Conservation (phyloP, 495 filamentous ascomycete species). For the Clohesyomyces aquaticus region DNA sequence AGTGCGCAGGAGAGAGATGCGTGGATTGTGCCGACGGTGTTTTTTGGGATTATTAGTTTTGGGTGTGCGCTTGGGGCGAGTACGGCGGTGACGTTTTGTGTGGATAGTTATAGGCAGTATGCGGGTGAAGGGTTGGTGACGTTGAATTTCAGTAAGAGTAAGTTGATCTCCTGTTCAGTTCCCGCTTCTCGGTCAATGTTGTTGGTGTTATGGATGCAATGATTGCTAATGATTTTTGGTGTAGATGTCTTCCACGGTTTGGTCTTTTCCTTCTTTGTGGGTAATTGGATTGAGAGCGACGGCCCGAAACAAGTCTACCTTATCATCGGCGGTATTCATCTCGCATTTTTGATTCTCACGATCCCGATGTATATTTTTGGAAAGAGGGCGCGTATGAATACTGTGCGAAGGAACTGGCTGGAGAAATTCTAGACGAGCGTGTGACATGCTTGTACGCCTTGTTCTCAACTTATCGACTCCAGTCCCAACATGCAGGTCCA, state of each 20-base stretch:
- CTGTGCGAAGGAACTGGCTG: conserved; percentile 82
- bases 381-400: conserved; percentile 95
- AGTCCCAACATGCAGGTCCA: background rate
- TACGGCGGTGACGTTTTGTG: conserved; percentile 87
- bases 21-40: conserved; percentile 92
- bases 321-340: conserved; percentile 38
- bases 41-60: conserved; percentile 88
- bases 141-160: conserved; percentile 88
- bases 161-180: conserved; percentile 41
- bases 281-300: conserved; percentile 44
- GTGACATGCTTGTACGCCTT: too few species aligned
- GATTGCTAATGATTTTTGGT: too few species aligned
- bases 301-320: conserved; percentile 36
- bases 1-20: conserved; percentile 75
- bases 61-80: conserved; percentile 90
- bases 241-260: conserved; percentile 81
- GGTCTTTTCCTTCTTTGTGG: conserved; percentile 88
- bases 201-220: too few species aligned
- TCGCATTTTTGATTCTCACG: conserved; percentile 49
- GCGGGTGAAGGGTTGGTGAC: conserved; percentile 92
- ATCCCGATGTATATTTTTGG: conserved; percentile 96
- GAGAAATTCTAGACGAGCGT: conserved; percentile 74
- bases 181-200: conserved; percentile 34
- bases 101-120: conserved; percentile 90
- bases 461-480: background rate